Evolutionary conservation across 768 basidiomycete species (phyloP).

Genomic region (Coprinopsis strossmayeri): DNA sequence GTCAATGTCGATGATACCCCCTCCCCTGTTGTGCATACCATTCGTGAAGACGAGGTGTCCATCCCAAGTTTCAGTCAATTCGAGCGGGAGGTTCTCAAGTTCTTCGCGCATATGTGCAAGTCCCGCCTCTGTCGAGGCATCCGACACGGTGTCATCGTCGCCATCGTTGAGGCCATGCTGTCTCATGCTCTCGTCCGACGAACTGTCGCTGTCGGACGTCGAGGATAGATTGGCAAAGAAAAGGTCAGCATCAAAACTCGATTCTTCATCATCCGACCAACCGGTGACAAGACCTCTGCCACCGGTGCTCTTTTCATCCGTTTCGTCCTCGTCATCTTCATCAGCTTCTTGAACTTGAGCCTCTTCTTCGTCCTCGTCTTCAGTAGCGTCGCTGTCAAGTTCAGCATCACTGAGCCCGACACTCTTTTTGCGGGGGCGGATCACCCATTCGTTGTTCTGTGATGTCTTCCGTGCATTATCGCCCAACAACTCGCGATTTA

Average conservation of each 20-base stretch:
- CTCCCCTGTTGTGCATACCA: constrained; percentile 36
- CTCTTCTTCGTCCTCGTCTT: constrained; percentile 53
- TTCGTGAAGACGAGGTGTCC: constrained; percentile 72
- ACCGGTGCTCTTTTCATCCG: constrained; percentile 19
- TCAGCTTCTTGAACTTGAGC: constrained; percentile 27
- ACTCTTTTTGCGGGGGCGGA: constrained; percentile 62
- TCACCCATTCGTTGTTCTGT: constrained; percentile 55
- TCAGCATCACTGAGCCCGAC: constrained; percentile 64
- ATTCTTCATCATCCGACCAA: constrained; percentile 78
- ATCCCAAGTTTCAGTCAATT: constrained; percentile 68
- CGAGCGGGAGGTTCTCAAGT: constrained; percentile 44
- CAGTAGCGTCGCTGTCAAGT: constrained; percentile 51
- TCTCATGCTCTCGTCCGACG: constrained; percentile 24
- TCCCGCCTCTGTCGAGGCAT: constrained; percentile 21
- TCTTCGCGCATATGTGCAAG: constrained; percentile 24
- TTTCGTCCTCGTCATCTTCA: constrained; percentile 30
- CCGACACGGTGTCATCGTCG: constrained; percentile 28
- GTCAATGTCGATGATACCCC: constrained; percentile 59
- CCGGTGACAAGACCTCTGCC: constrained; percentile 56
- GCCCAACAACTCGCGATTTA: constrained; percentile 55
- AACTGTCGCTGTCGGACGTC: constrained; percentile 14
- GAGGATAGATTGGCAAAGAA: constrained; percentile 74
- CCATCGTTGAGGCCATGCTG: constrained; percentile 37
- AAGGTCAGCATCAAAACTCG: constrained; percentile 74
- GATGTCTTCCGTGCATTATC: constrained; percentile 25